Evolutionary conservation across 1,284 basidiomycete genomes (phyloP).

Genomic region (Microbotryum lychnidis-dioicae): DNA sequence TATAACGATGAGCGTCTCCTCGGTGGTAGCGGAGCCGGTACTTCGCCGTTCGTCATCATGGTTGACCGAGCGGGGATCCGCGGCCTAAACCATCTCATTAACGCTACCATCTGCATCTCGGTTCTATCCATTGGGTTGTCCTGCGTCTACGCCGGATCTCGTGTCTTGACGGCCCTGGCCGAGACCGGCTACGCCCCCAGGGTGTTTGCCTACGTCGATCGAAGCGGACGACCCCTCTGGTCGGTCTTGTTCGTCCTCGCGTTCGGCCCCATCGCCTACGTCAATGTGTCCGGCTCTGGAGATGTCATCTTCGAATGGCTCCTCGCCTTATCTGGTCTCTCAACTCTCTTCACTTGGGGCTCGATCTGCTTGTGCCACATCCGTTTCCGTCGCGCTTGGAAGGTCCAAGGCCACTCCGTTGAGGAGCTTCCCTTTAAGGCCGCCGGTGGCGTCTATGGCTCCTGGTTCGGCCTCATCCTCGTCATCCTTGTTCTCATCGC

Average conservation of each 20-base stretch:
- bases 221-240: conserved; percentile 45
- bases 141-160: conserved; percentile 41
- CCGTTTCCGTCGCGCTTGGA: conserved; percentile 47
- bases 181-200: conserved; percentile 37
- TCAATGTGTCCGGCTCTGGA: conserved; percentile 29
- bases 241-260: conserved; percentile 41
- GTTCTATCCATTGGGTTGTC: conserved; percentile 43
- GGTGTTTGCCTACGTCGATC: conserved; percentile 46
- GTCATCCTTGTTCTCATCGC: conserved; percentile 37
- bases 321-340: conserved; percentile 46
- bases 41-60: conserved; percentile 48
- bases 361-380: conserved; percentile 28
- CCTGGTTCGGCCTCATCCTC: conserved; percentile 42
- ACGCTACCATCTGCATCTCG: conserved; percentile 1
- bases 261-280: conserved; percentile 42
- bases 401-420: conserved; percentile 43
- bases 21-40: conserved; percentile 41
- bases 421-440: conserved; percentile 48
- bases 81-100: conserved; percentile 43
- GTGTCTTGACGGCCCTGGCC: conserved; percentile 38
- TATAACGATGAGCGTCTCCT: conserved; percentile 37
- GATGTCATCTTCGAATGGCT: conserved; percentile 41
- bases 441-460: conserved; percentile 45
- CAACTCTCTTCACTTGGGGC: conserved; percentile 47
- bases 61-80: conserved; percentile 42